Conservation (phyloP, 2,329 filamentous ascomycete genomes). For the Corynespora cassiicola region DNA sequence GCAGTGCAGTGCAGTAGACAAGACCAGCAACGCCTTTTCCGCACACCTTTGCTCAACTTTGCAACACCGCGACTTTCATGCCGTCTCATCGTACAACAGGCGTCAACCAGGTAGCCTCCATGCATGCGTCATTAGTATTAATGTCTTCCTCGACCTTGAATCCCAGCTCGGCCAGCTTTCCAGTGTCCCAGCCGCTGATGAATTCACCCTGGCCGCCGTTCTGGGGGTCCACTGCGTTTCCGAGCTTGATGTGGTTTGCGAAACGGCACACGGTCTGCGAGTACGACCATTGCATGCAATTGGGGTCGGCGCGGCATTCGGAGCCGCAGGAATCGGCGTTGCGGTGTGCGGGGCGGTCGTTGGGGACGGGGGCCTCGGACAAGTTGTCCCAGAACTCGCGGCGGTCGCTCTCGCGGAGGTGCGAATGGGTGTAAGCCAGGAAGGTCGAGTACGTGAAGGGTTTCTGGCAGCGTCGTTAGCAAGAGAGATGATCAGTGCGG, state of each 20-base stretch:
- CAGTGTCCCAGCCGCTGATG: constrained; percentile 46
- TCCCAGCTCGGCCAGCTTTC: constrained; percentile 42
- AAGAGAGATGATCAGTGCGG: not conserved
- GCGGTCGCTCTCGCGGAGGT: constrained; percentile 37
- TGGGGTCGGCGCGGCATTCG: constrained; percentile 39
- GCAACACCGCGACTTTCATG: too few relatives aligned
- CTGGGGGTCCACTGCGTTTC: constrained; percentile 39
- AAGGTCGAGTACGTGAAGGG: constrained; percentile 45
- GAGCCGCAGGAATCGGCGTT: constrained; percentile 41
- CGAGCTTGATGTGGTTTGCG: constrained; percentile 43
- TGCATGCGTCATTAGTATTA: constrained; percentile 42
- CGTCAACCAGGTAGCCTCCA: constrained; percentile 47
- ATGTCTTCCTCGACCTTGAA: constrained; percentile 42
- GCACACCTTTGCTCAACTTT: too few relatives aligned
- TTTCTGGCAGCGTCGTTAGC: constrained; percentile 28
- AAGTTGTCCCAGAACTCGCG: constrained; percentile 46
- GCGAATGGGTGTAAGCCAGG: constrained; percentile 44
- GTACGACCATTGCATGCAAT: constrained; percentile 45
- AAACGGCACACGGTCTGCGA: constrained; percentile 46
- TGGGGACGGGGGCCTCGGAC: constrained; percentile 38
- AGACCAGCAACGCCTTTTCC: too few relatives aligned
- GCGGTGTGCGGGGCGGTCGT: constrained; percentile 41
- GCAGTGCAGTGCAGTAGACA: too few relatives aligned
- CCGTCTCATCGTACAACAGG: constrained; percentile 33
- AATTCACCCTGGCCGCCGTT: constrained; percentile 44